Evolutionary conservation across 805 yeast species (phyloP).

Genomic region (Zygoascus ofunaensis): DNA sequence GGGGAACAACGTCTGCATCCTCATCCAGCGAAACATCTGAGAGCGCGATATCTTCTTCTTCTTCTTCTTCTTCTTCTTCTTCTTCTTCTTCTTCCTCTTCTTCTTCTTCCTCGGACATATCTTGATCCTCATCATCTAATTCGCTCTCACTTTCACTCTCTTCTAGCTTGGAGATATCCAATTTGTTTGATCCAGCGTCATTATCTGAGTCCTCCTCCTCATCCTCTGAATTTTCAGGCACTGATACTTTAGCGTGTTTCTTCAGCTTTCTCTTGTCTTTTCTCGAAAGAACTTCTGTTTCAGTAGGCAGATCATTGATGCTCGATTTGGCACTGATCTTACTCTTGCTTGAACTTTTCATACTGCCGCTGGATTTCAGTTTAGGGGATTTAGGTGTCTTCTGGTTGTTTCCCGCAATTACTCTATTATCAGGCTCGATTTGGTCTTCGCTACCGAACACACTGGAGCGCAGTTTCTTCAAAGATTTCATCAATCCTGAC

Average conservation of each 20-base stretch:
- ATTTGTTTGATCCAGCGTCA: slow-evolving; percentile 27
- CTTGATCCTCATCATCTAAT: slow-evolving; percentile 31
- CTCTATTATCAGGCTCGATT: not conserved
- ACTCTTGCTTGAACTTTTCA: not conserved
- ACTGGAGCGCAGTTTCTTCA: not conserved
- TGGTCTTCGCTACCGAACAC: not conserved
- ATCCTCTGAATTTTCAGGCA: not conserved
- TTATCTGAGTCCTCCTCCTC: slow-evolving; percentile 6
- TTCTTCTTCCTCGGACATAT: slow-evolving; percentile 37
- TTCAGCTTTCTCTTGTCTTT: slow-evolving; percentile 2
- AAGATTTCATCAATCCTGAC: not conserved
- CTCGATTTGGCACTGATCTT: not conserved
- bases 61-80: slow-evolving; percentile 52
- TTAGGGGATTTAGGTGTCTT: not conserved
- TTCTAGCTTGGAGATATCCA: slow-evolving; percentile 24
- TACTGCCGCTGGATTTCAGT: too few relatives aligned
- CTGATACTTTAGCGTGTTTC: not conserved
- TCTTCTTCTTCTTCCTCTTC: slow-evolving; percentile 43
- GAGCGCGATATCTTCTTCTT: slow-evolving; percentile 74
- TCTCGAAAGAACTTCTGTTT: slow-evolving; percentile 9
- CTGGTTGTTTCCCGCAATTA: not conserved
- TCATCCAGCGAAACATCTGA: slow-evolving; percentile 90
- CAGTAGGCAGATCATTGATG: not conserved
- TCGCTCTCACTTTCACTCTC: slow-evolving; percentile 27
- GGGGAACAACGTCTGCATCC: slow-evolving; percentile 90